Evolutionary conservation across 2,329 filamentous ascomycete species (phyloP).

Genomic region (Clarireedia paspali): DNA sequence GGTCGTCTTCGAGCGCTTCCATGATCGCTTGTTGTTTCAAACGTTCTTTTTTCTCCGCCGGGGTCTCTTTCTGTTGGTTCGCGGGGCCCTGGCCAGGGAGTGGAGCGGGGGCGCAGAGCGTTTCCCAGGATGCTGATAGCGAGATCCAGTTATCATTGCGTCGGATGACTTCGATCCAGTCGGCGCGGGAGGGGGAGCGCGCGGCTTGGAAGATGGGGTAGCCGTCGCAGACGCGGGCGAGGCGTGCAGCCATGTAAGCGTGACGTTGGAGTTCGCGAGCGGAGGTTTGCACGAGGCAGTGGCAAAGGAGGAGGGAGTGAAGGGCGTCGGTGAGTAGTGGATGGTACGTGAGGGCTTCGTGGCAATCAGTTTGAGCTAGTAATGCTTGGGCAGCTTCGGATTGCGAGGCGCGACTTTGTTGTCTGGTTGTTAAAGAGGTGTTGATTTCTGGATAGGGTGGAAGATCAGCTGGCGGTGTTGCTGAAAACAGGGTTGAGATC

Average conservation of each 20-base stretch:
- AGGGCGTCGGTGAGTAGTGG: constrained; percentile 72
- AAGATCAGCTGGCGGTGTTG: constrained; percentile 57
- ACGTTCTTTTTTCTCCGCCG: constrained; percentile 49
- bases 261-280: constrained; percentile 70
- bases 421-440: constrained; percentile 27
- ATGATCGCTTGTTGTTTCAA: constrained; percentile 58
- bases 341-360: constrained; percentile 70
- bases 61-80: constrained; percentile 35
- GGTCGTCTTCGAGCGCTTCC: constrained; percentile 59
- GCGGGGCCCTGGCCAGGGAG: constrained; percentile 34
- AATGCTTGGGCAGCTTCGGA: constrained; percentile 27
- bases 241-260: constrained; percentile 71
- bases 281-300: constrained; percentile 73
- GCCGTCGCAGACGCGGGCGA: constrained; percentile 66
- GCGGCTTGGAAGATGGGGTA: constrained; percentile 74
- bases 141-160: constrained; percentile 63
- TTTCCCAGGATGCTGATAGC: constrained; percentile 59
- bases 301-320: constrained; percentile 69
- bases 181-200: constrained; percentile 62
- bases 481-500: constrained; percentile 61
- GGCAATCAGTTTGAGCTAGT: constrained; percentile 36
- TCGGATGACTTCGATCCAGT: constrained; percentile 72
- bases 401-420: constrained; percentile 26
- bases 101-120: constrained; percentile 55
- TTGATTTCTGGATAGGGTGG: constrained; percentile 54